Evolutionary conservation across 495 filamentous ascomycete species (phyloP).

Genomic region (Annulohypoxylon nitens): DNA sequence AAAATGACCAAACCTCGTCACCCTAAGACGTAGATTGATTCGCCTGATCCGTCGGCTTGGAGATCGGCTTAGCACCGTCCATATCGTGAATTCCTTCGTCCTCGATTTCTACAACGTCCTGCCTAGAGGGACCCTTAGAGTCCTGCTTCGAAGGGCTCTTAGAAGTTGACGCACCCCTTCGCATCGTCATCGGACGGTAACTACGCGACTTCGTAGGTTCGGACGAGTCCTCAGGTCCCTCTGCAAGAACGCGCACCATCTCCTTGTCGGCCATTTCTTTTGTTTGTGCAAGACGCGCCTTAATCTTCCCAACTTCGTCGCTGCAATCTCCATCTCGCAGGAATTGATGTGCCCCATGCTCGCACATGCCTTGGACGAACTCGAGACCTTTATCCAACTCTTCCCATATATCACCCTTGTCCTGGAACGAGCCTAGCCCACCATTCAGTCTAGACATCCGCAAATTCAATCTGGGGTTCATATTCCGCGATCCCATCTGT

Average conservation of each 20-base stretch:
- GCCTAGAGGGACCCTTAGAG: slow-evolving; percentile 44
- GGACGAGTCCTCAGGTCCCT: slow-evolving; percentile 51
- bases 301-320: slow-evolving; percentile 77
- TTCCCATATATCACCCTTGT: slow-evolving; percentile 71
- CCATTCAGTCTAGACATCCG: slow-evolving; percentile 45
- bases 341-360: slow-evolving; percentile 88
- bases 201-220: slow-evolving; percentile 46
- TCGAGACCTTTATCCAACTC: slow-evolving; percentile 81
- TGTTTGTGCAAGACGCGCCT: slow-evolving; percentile 68
- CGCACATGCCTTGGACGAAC: slow-evolving; percentile 81
- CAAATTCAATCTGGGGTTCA: slow-evolving; percentile 23
- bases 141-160: slow-evolving; percentile 47
- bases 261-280: slow-evolving; percentile 70
- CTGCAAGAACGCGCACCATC: slow-evolving; percentile 64
- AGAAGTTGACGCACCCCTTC: slow-evolving; percentile 44
- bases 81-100: slow-evolving; percentile 59
- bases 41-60: slow-evolving; percentile 44
- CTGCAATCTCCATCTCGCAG: slow-evolving; percentile 85
- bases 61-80: slow-evolving; percentile 50
- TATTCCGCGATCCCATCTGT: slow-evolving; percentile 42
- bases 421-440: slow-evolving; percentile 49
- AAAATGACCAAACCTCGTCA: slow-evolving; percentile 17
- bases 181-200: slow-evolving; percentile 54
- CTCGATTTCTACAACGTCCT: slow-evolving; percentile 45
- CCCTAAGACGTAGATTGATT: slow-evolving; percentile 40